Base-by-base conservation (phyloP, 305 asterid species). In the Fraxinus greggii region DNA sequence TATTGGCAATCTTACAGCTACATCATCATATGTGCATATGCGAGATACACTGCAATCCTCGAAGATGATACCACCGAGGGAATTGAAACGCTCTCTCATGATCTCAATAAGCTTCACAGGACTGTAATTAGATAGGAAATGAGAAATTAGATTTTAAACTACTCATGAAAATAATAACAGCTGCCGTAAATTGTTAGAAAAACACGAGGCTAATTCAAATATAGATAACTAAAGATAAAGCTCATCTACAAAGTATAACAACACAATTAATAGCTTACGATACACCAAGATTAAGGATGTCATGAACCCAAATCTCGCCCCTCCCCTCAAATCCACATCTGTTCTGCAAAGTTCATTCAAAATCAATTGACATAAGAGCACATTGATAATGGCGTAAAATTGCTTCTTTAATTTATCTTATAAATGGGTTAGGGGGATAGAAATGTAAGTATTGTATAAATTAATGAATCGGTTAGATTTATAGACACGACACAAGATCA, bases 241-340 rank as follows among this genome's bases (percentile, higher is more conserved):
- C 31, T 80, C 76, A 26, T 61, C 42, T 15, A 56, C 21, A 54
- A 33, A 33, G 23, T 70, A 56, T 21, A 78, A 54, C 75, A 42
- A 70, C 33, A 83, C 12, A 59, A 75, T 38, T 73, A 31, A 32
- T 78, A 83, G 84, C 99, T 93, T 90, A 95, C 99, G 91, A 94
- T 84, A 95, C 88, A 73, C 99, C 99, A 83, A 95, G 97, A 86
- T 94, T 93, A 86, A 94, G 97, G 82, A 94, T 92, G 94, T 90
- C 92, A 12, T 89, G 85, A 63, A 95, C 99, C 99, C 97, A 95
- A 86, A 95, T 93, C 70, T 94, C 97, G 70, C 98, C 99, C 92
- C 90, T 95, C 83, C 94, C 95, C 90, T 95, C 98, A 80, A 95
- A 95, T 87, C 99, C 99, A 91, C 98, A 92, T 80, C 99, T 93